phyloP scores from a whole-genome alignment of 345 rosid genomes.

The Populus alba region DNA sequence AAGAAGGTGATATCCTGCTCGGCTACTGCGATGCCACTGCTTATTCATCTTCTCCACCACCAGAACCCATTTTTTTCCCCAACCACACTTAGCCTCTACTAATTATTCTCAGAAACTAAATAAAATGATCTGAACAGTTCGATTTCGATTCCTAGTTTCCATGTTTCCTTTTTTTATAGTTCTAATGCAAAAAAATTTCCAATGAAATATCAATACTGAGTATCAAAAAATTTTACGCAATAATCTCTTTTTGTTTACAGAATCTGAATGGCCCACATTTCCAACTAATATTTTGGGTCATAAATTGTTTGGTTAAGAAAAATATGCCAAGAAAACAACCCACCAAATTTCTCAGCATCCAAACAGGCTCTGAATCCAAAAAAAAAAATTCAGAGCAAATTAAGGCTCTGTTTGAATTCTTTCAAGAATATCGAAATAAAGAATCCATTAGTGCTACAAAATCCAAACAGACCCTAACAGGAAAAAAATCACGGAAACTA shows the following conservation, averaged over 20 bases:
- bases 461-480: background rate
- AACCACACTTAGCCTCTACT: background rate
- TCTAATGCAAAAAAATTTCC: background rate
- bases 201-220: background rate
- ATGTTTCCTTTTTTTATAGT: background rate
- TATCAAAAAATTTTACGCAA: background rate
- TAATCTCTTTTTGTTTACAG: background rate
- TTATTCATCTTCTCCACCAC: background rate
- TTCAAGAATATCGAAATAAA: background rate
- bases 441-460: background rate
- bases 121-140: background rate
- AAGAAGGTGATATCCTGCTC: background rate
- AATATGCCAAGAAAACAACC: background rate
- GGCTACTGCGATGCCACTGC: background rate
- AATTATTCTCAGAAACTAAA: background rate
- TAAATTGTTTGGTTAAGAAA: background rate
- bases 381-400: no score
- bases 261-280: background rate
- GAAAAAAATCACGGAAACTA: background rate
- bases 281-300: background rate
- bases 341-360: background rate
- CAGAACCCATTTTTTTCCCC: background rate
- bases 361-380: background rate
- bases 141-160: background rate
- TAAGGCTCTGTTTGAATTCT: background rate